Base-by-base conservation (phyloP, 352 stramenopile species). In the Pythium phragmitis region DNA sequence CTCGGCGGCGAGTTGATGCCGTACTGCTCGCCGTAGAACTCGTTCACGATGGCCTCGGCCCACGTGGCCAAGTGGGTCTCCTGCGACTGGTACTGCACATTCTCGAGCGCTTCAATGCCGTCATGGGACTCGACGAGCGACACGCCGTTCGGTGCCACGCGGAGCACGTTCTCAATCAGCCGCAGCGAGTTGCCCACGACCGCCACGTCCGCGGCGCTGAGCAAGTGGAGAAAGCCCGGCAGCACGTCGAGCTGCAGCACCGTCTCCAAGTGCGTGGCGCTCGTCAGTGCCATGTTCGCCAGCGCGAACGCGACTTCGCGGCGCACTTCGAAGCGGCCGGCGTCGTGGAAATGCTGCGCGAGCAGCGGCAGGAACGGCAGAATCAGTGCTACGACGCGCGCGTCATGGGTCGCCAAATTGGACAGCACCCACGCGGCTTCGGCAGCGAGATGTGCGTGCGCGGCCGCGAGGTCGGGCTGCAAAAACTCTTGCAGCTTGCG, bases 21-120 rank as follows among this genome's bases (percentile, higher is more conserved):
- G 48, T 91, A 93, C 63, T 89, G 87, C 46, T 92, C 84, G 47
- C 85, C 84, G 59, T 92, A 95, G 55, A 91, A 93, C 57, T 88
- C 73, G 65, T 95, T 90, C n/a, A 92, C 79, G 48, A 95, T 67
- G 17, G 76, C 70, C 7, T 86, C 80, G 0, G 84, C 84, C 74
- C 84, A 90, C 39, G 78, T 68, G 7, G 79, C 70, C 36, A 92
- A 68, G 53, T 89, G 76, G 45, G 84, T 72, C 45, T 88, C 81
- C 11, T 72, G 52, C 17, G 74, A 80, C 51, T 91, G 72, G 48
- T 88, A 91, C 69, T 93, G 82, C 33, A 95, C 76, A 21, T 70
- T 83, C 63, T 95, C 87, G 34, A 95, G 73, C 3, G 80, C 84
- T 37, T 93, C 87, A 34, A 93, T 93, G 45, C 87, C 87, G 23